Evolutionary conservation across 306 rosid species (phyloP), one percentile per base, ranked within the genome.

Genomic region (Vicia sativa): DNA sequence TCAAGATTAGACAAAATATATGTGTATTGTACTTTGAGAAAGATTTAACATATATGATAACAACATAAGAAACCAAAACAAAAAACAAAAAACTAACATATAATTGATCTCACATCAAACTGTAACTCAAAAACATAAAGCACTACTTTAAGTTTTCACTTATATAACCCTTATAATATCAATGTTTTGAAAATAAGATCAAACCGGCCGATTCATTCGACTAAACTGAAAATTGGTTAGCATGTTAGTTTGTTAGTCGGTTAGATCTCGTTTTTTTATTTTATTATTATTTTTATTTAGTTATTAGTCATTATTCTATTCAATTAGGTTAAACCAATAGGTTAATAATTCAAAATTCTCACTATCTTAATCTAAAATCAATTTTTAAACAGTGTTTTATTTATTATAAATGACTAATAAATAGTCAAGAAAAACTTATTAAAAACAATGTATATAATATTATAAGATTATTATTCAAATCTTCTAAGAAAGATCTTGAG

Each of bases 1-100:
- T 34, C 6, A 70, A 59, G 6, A 58, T 23, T 42, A 49, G 65
- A 11, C 23, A 63, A 21, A 56, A 57, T 62, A 61, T 35, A 50
- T 21, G 62, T 41, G 15, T 54, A 3, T 45, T 45, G 25, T 13
- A 9, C 50, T 67, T 25, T 29, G 49, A 75, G 58, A 42, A 21
- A 41, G 39, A 70, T 49, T 11, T 57, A 35, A 45, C 13, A 38
- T 62, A 25, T 18, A 37, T 16, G 66, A 42, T 12, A 44, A 12
- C 7, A 70, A 57, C 28, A 70, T 9, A 41, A 28, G 34, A 41
- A 16, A 16, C 5, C 5, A 19, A 18, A 60, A 9, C 7, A 1
- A 11, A 37, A 37, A 12, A 34, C 12, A 9, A 31, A 29, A 6
- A 3, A 38, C 16, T 26, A 26, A 2, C 3, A 26, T 26, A 26